Base-by-base conservation (phyloP, 2,329 filamentous ascomycete genomes). In the Cladosporium sp. region DNA sequence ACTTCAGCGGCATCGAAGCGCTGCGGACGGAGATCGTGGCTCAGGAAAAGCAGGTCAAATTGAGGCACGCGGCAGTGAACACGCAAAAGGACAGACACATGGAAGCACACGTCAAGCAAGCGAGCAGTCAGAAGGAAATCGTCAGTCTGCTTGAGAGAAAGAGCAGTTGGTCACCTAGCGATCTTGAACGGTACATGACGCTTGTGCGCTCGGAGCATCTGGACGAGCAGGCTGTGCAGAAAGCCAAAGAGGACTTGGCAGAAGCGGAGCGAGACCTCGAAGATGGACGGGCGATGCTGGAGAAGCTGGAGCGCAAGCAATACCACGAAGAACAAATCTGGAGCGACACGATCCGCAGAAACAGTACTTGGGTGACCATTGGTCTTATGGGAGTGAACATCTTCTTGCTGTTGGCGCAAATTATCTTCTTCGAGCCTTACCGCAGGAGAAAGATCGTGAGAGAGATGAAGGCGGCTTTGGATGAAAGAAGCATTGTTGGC, bases 251-350 rank as follows among this genome's bases (percentile, higher is more conserved):
- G 66, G 84, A 85, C 16, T 84, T 98, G 29, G 88, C 88, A 18
- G 85, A 88, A 66, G 89, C 92, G 1, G 95, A 99, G 80, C 85
- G 86, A 53, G 87, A 91, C 35, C 88, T 96, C 67, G 91, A 97
- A 79, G 89, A 91, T 68, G 86, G 93, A 0, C 86, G 89, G 64
- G 86, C 88, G 62, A 86, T 89, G 72, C 82, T 99, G 63, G 94
- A 91, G 75, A 88, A 90, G 68, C 88, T 89, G 60, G 97, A 98
- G 72, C 82, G 97, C 61, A 91, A 91, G 68, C 88, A 96, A 67
- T 99, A 99, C 79, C 95, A 99, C 78, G 95, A 99, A 80, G 95
- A 99, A 81, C 95, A 99, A 81, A 96, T 99, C 65, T 99, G 95
- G 95, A 96, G 92, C 75, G 95, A 99, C 77, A 94, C 96, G 72